Base-by-base conservation (phyloP, 495 filamentous ascomycete species). In the Margaritispora aquatica region DNA sequence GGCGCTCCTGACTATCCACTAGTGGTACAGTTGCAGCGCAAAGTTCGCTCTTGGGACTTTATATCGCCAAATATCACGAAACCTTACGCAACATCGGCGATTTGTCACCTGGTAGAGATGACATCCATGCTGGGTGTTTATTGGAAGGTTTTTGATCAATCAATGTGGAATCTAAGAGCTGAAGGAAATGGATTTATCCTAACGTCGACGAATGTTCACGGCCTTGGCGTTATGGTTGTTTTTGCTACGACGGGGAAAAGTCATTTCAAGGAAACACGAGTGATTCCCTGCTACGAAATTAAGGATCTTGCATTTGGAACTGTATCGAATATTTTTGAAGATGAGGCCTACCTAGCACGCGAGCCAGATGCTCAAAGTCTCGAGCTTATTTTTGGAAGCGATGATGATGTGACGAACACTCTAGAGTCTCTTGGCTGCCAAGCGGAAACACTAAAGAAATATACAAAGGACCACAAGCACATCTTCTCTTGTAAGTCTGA, bases 111-210 rank as follows among this genome's bases (percentile, higher is more conserved):
- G 9, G 69, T 80, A 17, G 78, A 79, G 57, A 75, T 80, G 26
- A 74, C 73, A 20, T 72, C 76, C 24, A 74, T 79, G 69, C 59
- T 81, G 51, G 77, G 77, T 0, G 70, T 81, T 10, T 69, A 81
- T 65, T 81, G 77, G 78, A 75, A 73, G 55, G 74, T 74, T 57
- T 79, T 77, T 58, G 71, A 78, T 63, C 60, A 73, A 17, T 68
- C 59, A 9, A 64, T 65, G 34, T 74, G 78, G 62, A 70, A 70
- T 1, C 75, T 79, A 46, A 71, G 78, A 27, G 78, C 71, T 38
- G 78, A 80, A 62, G 78, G 78, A 1, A 81, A 81, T 60, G 77
- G 77, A 0, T 77, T 68, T 62, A 74, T 79, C 46, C 55, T 81
- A 26, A 74, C 72, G 1, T 77, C 77, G 29, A 66, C 70, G 1